phyloP scores from a whole-genome alignment of 2,329 filamentous ascomycete species.

The Phialophora tarda region DNA sequence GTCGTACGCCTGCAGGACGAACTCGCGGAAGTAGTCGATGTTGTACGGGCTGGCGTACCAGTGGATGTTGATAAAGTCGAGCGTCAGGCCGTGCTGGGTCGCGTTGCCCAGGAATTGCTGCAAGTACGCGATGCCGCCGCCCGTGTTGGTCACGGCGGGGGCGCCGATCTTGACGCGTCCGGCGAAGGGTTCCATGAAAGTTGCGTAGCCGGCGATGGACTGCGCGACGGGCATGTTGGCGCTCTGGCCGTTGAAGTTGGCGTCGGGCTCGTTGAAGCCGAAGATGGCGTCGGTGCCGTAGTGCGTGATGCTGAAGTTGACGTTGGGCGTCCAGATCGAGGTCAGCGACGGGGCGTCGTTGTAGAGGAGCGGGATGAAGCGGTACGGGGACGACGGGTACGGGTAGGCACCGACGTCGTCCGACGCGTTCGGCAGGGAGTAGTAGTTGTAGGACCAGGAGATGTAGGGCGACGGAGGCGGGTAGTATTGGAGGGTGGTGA shows the following conservation, averaged over 20 bases:
- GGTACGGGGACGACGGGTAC: constrained; percentile 42
- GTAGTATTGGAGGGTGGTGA: constrained; percentile 34
- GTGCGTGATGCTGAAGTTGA: constrained; percentile 45
- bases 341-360: constrained; percentile 51
- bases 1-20: constrained; percentile 45
- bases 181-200: constrained; percentile 49
- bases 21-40: constrained; percentile 46
- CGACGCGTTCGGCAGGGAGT: constrained; percentile 40
- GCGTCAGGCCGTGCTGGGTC: constrained; percentile 41
- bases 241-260: constrained; percentile 43
- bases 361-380: constrained; percentile 64
- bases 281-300: constrained; percentile 48
- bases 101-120: constrained; percentile 49
- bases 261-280: constrained; percentile 56
- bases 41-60: constrained; percentile 51
- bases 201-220: constrained; percentile 45
- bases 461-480: constrained; percentile 36
- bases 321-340: constrained; percentile 48
- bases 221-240: constrained; percentile 47
- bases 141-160: constrained; percentile 49
- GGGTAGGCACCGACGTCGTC: constrained; percentile 48
- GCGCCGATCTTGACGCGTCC: constrained; percentile 50
- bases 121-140: constrained; percentile 48
- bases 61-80: constrained; percentile 51
- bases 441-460: constrained; percentile 55